Conservation (phyloP, 176 grass and related monocot species). For the Hordeum marinum region DNA sequence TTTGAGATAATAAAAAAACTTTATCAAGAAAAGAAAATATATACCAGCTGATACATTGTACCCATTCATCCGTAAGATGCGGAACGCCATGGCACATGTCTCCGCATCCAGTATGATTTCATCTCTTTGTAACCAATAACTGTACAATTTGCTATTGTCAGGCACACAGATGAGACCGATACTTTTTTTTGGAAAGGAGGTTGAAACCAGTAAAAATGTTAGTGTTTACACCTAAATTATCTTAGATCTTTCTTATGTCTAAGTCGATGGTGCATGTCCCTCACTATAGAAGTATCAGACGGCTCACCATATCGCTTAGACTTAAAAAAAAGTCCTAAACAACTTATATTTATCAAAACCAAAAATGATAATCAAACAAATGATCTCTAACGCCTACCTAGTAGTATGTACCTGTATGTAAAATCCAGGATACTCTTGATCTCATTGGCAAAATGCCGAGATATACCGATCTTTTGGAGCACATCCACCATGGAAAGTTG, state of each 20-base stretch:
- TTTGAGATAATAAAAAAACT: too few species aligned
- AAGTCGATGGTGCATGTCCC: not conserved
- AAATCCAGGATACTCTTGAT: constrained; percentile 51
- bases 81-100: constrained; percentile 63
- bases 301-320: not conserved
- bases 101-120: constrained; percentile 41
- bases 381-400: too few species aligned
- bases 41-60: constrained; percentile 65
- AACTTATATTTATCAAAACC: not conserved
- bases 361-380: not conserved
- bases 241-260: not conserved
- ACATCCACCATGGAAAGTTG: constrained; percentile 53
- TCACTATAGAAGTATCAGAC: not conserved
- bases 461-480: constrained; percentile 57
- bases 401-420: constrained; percentile 34
- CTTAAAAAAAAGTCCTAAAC: not conserved
- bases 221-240: not conserved
- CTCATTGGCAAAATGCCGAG: constrained; percentile 41
- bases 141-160: not conserved
- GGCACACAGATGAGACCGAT: too few species aligned
- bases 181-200: too few species aligned
- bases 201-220: too few species aligned
- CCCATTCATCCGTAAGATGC: constrained; percentile 58
- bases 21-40: too few species aligned
- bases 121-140: constrained; percentile 45